Evolutionary conservation across 768 basidiomycete species (phyloP).

Genomic region (Auriscalpium microsporum): DNA sequence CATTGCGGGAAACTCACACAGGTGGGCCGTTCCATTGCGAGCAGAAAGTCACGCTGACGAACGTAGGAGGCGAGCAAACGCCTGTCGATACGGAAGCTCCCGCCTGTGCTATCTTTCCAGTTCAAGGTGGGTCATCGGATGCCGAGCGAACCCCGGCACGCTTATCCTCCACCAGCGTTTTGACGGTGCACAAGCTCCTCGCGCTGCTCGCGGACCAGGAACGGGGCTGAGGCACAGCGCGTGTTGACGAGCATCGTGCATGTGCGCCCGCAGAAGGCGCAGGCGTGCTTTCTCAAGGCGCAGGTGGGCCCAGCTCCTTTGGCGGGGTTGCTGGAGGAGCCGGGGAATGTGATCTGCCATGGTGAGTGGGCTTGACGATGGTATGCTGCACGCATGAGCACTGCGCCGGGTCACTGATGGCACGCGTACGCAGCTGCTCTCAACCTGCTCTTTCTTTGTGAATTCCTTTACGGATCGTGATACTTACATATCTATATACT

Average conservation of each 20-base stretch:
- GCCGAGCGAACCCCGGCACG: background rate
- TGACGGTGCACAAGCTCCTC: slow-evolving; percentile 76
- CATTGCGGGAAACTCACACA: slow-evolving; percentile 70
- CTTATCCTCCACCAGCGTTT: slow-evolving; percentile 54
- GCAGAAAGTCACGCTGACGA: background rate
- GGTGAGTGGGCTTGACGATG: slow-evolving; percentile 39
- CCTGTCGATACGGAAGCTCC: slow-evolving; percentile 75
- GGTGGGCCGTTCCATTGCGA: slow-evolving; percentile 25
- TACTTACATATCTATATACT: no score
- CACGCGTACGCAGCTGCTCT: background rate
- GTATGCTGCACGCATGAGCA: background rate
- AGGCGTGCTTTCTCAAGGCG: slow-evolving; percentile 86
- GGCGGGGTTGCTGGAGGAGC: slow-evolving; percentile 71
- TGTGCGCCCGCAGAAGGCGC: slow-evolving; percentile 74
- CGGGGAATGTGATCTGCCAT: slow-evolving; percentile 81
- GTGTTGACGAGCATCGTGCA: slow-evolving; percentile 68
- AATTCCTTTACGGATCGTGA: no score
- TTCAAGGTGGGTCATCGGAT: slow-evolving; percentile 59
- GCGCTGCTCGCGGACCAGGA: slow-evolving; percentile 61
- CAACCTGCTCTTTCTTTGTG: background rate
- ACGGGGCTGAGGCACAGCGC: slow-evolving; percentile 84
- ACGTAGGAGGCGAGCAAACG: slow-evolving; percentile 73
- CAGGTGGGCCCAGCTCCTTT: slow-evolving; percentile 68
- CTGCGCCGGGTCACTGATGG: background rate
- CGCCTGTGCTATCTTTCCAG: slow-evolving; percentile 87